Percentiles rank a stretch among this genome's conserved stretches.
Evolutionary conservation across 2,329 filamentous ascomycete genomes (phyloP).

Genomic region (Eutypa lata): DNA sequence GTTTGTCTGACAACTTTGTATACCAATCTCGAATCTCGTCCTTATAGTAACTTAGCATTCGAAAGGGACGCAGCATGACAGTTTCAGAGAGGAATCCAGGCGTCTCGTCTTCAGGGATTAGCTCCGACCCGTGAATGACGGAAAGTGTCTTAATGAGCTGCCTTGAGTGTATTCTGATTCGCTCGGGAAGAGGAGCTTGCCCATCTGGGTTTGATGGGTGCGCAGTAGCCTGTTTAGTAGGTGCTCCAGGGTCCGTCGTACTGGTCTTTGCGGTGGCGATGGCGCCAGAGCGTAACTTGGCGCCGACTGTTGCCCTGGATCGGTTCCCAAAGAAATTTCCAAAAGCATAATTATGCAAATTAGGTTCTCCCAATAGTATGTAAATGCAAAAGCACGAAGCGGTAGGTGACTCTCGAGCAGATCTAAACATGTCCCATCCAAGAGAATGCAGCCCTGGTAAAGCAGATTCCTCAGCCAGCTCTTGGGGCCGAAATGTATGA

Average conservation of each 20-base stretch:
- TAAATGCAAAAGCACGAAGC: neutral
- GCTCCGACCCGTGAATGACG: neutral
- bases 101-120: neutral
- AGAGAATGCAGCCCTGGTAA: neutral
- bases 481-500: neutral
- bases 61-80: slow-evolving; percentile 9
- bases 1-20: neutral
- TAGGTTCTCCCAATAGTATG: neutral
- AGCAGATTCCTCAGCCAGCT: neutral
- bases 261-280: neutral
- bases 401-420: neutral
- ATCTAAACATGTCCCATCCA: neutral
- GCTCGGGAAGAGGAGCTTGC: neutral
- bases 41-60: slow-evolving; percentile 5
- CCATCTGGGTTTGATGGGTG: neutral
- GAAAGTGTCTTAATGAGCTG: neutral
- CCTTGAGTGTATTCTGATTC: neutral
- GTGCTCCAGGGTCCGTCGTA: neutral
- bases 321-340: neutral
- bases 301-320: neutral
- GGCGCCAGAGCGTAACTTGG: neutral
- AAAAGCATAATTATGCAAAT: neutral
- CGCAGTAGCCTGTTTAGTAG: neutral
- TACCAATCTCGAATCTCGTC: slow-evolving; percentile 1
- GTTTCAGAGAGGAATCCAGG: neutral